Conservation (phyloP, 805 yeast species). For the Yarrowia sp. region DNA sequence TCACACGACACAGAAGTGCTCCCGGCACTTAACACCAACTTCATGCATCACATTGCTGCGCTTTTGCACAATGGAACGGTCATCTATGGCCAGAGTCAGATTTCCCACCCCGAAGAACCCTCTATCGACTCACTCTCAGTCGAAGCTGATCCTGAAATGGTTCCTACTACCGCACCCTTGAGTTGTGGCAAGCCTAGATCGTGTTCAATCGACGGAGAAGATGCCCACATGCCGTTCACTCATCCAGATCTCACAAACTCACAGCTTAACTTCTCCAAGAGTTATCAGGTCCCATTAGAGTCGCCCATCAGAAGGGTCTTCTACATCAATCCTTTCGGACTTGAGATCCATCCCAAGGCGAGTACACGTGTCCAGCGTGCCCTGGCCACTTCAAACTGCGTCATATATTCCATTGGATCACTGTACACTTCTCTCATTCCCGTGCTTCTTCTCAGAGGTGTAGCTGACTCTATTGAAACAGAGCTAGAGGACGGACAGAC, state of each 20-base stretch:
- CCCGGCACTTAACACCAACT: conserved; percentile 85
- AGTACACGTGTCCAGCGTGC: conserved; percentile 64
- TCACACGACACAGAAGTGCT: conserved; percentile 63
- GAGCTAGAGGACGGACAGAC: not conserved
- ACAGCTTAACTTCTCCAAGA: conserved; percentile 68
- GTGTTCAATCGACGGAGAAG: conserved; percentile 54
- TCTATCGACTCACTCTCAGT: conserved; percentile 3
- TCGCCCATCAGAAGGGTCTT: conserved; percentile 76
- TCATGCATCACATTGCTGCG: conserved; percentile 87
- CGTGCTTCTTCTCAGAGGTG: conserved; percentile 72
- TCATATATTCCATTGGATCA: conserved; percentile 85
- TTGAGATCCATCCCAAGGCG: conserved; percentile 80
- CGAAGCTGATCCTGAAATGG: conserved; percentile 22
- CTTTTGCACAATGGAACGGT: conserved; percentile 68
- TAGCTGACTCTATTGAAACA: conserved; percentile 64
- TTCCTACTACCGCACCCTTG: conserved; percentile 12
- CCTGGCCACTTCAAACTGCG: conserved; percentile 56
- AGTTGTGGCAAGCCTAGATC: conserved; percentile 2
- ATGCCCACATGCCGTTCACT: conserved; percentile 71
- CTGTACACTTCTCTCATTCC: conserved; percentile 88
- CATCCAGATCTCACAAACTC: conserved; percentile 80
- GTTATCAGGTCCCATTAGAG: conserved; percentile 63
- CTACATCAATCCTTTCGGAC: conserved; percentile 87
- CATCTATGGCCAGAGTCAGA: conserved; percentile 90
- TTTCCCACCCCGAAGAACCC: conserved; percentile 72